These are phyloP conservation scores for Hypoxylon subgilvum DNA, from an alignment of 495 filamentous ascomycete species.

Conservation along the genomic window DNA sequence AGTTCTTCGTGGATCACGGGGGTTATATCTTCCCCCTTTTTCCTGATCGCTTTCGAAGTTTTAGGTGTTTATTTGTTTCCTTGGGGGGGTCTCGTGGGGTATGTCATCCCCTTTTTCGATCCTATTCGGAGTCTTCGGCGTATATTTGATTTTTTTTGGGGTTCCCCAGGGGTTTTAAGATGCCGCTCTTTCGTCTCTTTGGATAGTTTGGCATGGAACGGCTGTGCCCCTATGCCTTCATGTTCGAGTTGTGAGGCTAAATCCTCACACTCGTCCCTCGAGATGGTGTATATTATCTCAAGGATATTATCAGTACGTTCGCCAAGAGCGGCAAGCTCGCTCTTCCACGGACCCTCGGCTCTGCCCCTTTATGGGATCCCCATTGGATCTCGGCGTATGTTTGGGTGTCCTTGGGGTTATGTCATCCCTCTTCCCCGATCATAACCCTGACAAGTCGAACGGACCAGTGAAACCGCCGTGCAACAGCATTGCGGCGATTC, in stretches of 20 bases:
- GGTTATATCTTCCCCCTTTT: too few species aligned
- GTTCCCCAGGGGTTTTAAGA: too few species aligned
- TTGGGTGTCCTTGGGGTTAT: too few species aligned
- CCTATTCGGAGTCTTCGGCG: too few species aligned
- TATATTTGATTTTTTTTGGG: too few species aligned
- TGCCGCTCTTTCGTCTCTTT: slow-evolving; percentile 67
- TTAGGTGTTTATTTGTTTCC: too few species aligned
- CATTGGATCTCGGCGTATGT: too few species aligned
- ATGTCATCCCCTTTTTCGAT: too few species aligned
- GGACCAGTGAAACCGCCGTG: slow-evolving; percentile 66
- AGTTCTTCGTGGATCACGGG: too few species aligned
- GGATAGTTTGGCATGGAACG: slow-evolving; percentile 71
- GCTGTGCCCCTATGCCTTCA: slow-evolving; percentile 69
- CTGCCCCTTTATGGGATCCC: too few species aligned
- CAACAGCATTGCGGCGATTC: slow-evolving; percentile 73
- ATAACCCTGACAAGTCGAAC: slow-evolving; percentile 48
- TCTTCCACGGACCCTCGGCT: slow-evolving; percentile 50
- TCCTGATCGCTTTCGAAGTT: too few species aligned
- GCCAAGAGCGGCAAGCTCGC: slow-evolving; percentile 55
- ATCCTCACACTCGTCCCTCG: slow-evolving; percentile 74
- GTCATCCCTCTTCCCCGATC: slow-evolving; percentile 1
- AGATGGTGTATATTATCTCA: slow-evolving; percentile 90
- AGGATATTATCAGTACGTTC: slow-evolving; percentile 68
- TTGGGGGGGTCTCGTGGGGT: too few species aligned
- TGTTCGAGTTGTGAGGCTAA: slow-evolving; percentile 68